Evolutionary conservation across 1,139 yeast species (phyloP), one percentile per base, ranked within the genome.

Genomic region (Ashbya aceris): DNA sequence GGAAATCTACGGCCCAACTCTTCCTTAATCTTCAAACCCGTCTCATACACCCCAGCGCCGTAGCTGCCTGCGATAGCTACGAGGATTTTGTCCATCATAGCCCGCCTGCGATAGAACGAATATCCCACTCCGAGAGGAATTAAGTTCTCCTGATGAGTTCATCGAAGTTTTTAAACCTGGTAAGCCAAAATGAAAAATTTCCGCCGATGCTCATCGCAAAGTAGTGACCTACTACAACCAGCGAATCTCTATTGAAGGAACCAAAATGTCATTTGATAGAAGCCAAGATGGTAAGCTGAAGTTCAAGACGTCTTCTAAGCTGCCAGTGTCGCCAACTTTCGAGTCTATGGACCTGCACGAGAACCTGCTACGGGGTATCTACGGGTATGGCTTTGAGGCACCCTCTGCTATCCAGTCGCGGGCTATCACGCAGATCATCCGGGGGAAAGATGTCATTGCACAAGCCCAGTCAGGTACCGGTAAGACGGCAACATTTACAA

Each of bases 401-500:
- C 98, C 98, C 12, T 85, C 96, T 20, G 87, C 96, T 7, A 91
- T 91, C 64, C 98, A 91, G 64, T 84, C 94, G 35, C 71, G 97
- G 53, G 98, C 96, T 30, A 91, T 91, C 44, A 75, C 83, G 67
- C 97, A 89, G 58, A 87, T 89, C 49, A 86, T 89, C 42, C 75
- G 81, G 41, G 97, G 96, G 4, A 75, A 81, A 54, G 98, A 91
- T 61, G 84, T 91, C 2, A 85, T 91, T 47, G 97, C 97, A 17
- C 98, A 91, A 65, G 96, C 97, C 8, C 98, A 91, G 62, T 85
- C 96, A 4, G 98, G 98, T 48, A 91, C 98, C 1, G 98, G 98
- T 58, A 91, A 91, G 63, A 91, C 98, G 0, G 98, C 97, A 14
- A 91, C 98, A 0, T 91, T 91, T 61, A 75, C 95, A 11, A 86